Evolutionary conservation across 2,329 filamentous ascomycete species (phyloP), one percentile per base, ranked within the genome.

Genomic region (Seiridium cupressi): DNA sequence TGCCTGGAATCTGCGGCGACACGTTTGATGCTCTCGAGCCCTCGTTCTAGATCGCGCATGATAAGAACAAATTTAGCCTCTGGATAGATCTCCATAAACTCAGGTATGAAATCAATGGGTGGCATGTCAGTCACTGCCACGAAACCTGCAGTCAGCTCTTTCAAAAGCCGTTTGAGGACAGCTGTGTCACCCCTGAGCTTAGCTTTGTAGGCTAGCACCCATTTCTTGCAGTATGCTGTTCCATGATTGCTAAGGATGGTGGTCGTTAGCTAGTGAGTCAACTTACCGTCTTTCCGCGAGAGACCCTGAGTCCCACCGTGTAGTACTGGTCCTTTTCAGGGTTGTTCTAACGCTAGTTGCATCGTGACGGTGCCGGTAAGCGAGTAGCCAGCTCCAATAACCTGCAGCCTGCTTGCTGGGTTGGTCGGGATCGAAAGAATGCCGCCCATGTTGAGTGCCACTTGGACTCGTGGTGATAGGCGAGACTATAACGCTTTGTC

Each of bases 1-100:
- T 59, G 36, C 5, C 35, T 47, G 13, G 46, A 44, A 9, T 57
- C 5, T 46, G 44, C 31, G 38, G 49, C 44, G 42, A 63, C 32
- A 13, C 48, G 46, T 3, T 31, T 13, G 44, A 67, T 62, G 49
- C 66, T 69, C 54, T 64, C 57, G 63, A 64, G 66, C 70, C 69
- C 70, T n/a, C 64, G 61, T 9, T 64, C 65, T 3, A 67, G 68
- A 56, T 70, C 68, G 35, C 70, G 66, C 1, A 63, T 66, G 1
- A 72, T 72, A 61, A 71, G 72, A 26, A 80, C 73, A 13, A 79
- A 75, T 48, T 72, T 74, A n/a, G 77, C 77, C 40, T 78, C 69
- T 0, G 77, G 77, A 59, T 57, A 60, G 11, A 60, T 44, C 4
- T 55, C 58, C 32, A 56, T 35, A 32, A 79, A 63, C 53, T 79